phyloP scores from a whole-genome alignment of 495 filamentous ascomycete genomes.

The Aspergillus funiculosus region DNA sequence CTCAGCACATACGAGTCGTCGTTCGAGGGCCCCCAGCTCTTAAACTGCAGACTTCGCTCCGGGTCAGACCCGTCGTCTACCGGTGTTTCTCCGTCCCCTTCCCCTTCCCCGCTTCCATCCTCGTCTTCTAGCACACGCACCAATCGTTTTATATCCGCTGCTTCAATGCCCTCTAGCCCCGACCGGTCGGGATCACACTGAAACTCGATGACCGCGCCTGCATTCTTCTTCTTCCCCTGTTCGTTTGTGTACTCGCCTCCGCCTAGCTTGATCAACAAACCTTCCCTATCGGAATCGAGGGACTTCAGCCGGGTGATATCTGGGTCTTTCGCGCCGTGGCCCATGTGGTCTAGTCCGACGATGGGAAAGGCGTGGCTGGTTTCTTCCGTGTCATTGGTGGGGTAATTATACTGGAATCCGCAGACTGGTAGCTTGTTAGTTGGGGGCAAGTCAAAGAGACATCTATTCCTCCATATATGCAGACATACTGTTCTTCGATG shows the following conservation, averaged over 20 bases:
- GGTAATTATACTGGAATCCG: constrained; percentile 55
- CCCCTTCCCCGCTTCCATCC: constrained; percentile 24
- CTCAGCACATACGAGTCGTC: constrained; percentile 52
- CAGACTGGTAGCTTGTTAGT: constrained; percentile 57
- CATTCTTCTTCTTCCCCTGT: constrained; percentile 44
- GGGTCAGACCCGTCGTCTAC: constrained; percentile 30
- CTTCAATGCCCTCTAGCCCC: constrained; percentile 62
- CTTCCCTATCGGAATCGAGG: constrained; percentile 57
- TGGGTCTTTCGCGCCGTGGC: constrained; percentile 51
- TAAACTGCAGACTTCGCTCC: constrained; percentile 60
- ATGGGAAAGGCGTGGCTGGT: constrained; percentile 55
- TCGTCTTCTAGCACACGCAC: constrained; percentile 20
- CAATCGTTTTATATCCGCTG: not conserved
- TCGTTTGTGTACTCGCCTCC: constrained; percentile 55
- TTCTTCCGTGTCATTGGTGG: constrained; percentile 35
- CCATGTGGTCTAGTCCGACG: constrained; percentile 57
- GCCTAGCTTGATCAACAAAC: constrained; percentile 61
- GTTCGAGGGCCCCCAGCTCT: constrained; percentile 56
- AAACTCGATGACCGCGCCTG: constrained; percentile 76
- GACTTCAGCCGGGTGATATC: constrained; percentile 58
- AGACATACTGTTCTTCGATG: constrained; percentile 44
- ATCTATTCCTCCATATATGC: too few species aligned
- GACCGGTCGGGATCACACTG: constrained; percentile 63
- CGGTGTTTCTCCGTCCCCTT: constrained; percentile 19
- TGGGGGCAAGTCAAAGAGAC: too few species aligned